Evolutionary conservation across 2,329 filamentous ascomycete genomes (phyloP), one percentile per base, ranked within the genome.

Genomic region (Penicillium digitatum): DNA sequence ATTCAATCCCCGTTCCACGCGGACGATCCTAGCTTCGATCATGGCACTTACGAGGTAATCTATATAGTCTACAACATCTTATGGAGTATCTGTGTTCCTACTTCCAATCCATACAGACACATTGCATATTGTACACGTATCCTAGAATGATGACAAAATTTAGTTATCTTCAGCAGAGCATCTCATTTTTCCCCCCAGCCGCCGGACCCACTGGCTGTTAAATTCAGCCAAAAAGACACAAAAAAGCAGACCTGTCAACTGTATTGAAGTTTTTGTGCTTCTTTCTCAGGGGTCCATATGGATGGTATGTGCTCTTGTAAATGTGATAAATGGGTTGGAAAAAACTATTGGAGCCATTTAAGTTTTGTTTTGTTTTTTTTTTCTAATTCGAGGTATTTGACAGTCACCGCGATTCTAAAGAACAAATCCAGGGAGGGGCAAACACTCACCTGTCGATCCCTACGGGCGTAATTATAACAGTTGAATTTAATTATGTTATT

Each of bases 161-260:
- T 16, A 40, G 29, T 39, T 43, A 38, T 11, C 20, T 49, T 34
- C 34, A 35, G 35, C 45, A 54, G 51, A 49, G 18, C 47, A 49
- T 49, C 47, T 49, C 43, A 53, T 47, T 43, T 45, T 53, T 38
- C 24, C 38, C 37, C 38, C 46, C 39, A 54, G 52, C 39, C 52
- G 51, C 51, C n/a, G 31, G 52, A 54, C 52, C 52, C 52, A 54
- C 52, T 20, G 12, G 24, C 7, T 22, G 12, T 20, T 51, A 24
- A 53, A 47, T 29, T 38, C 37, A 38, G n/a, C 34, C 9, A 44
- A 53, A 43, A 52, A 45, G n/a, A 42, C 52, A 56, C 27, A 42
- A 11, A 56, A 61, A 61, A 66, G 60, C 58, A 59, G 64, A 68
- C 65, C 65, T 67, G 65, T 69, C 66, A 68, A 62, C 59, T 69